Conservation (phyloP, 768 basidiomycete species). For the Serpula lacrymans region DNA sequence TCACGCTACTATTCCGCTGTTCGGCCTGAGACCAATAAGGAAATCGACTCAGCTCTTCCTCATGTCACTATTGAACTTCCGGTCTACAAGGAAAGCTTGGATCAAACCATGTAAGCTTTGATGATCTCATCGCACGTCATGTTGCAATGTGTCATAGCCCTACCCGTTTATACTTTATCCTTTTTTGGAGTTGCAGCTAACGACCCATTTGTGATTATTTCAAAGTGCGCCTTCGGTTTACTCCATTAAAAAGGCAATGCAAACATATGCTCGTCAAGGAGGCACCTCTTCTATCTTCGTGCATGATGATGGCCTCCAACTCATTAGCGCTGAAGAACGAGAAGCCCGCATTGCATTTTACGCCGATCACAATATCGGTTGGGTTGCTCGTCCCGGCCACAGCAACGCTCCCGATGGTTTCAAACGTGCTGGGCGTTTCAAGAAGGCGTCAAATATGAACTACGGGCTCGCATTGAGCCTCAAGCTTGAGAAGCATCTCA, state of each 20-base stretch:
- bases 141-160: too few relatives aligned
- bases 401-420: constrained; percentile 44
- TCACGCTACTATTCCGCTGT: constrained; percentile 78
- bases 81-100: constrained; percentile 83
- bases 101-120: constrained; percentile 70
- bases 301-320: constrained; percentile 71
- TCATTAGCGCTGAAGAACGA: constrained; percentile 55
- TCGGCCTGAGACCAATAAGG: constrained; percentile 57
- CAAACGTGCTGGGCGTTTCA: constrained; percentile 75
- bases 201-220: too few relatives aligned
- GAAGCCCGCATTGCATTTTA: constrained; percentile 67
- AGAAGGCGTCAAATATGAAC: constrained; percentile 89
- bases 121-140: too few relatives aligned
- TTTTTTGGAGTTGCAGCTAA: too few relatives aligned
- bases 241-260: constrained; percentile 78
- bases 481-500: constrained; percentile 47
- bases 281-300: constrained; percentile 75
- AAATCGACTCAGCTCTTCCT: constrained; percentile 61
- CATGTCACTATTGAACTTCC: constrained; percentile 82
- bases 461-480: constrained; percentile 55
- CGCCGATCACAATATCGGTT: constrained; percentile 68
- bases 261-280: constrained; percentile 83
- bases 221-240: constrained; percentile 64
- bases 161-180: too few relatives aligned
- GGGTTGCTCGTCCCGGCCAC: constrained; percentile 76